Conservation (phyloP, 2,329 filamentous ascomycete genomes). For the Endocalyx cinctus region DNA sequence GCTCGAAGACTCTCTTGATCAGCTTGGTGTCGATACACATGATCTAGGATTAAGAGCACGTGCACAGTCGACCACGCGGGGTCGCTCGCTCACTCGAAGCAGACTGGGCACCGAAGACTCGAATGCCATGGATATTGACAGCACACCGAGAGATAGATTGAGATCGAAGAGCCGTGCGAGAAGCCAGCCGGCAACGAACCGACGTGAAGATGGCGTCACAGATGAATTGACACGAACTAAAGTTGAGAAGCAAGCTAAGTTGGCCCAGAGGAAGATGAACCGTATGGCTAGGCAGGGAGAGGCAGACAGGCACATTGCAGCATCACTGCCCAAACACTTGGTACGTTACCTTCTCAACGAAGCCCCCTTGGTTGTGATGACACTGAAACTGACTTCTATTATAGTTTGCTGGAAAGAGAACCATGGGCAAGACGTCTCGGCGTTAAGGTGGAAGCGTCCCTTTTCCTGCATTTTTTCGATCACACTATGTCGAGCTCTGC, state of each 20-base stretch:
- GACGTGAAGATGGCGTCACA: constrained; percentile 72
- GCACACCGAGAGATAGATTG: constrained; percentile 52
- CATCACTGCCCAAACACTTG: constrained; percentile 83
- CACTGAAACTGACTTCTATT: constrained; percentile 3
- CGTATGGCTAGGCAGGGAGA: constrained; percentile 95
- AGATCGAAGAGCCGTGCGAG: constrained; percentile 70
- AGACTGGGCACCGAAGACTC: constrained; percentile 59
- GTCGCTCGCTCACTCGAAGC: constrained; percentile 63
- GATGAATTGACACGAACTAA: constrained; percentile 64
- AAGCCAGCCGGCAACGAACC: constrained; percentile 58
- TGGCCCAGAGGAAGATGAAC: constrained; percentile 98
- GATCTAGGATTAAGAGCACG: constrained; percentile 70
- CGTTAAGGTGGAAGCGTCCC: too few relatives aligned
- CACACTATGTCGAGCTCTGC: too few relatives aligned
- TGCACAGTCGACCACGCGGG: constrained; percentile 61
- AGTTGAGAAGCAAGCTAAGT: constrained; percentile 81
- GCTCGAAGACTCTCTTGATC: constrained; percentile 81
- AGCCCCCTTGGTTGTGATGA: constrained; percentile 3
- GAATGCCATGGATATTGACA: constrained; percentile 73
- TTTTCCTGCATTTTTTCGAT: too few relatives aligned
- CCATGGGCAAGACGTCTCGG: constrained; percentile 81
- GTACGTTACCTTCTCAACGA: constrained; percentile 60
- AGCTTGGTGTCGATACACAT: constrained; percentile 78
- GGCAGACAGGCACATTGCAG: constrained; percentile 83
- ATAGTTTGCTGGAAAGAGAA: constrained; percentile 83